Conservation (phyloP, 2,329 filamentous ascomycete species). For the Botryosphaeria dothidea region DNA sequence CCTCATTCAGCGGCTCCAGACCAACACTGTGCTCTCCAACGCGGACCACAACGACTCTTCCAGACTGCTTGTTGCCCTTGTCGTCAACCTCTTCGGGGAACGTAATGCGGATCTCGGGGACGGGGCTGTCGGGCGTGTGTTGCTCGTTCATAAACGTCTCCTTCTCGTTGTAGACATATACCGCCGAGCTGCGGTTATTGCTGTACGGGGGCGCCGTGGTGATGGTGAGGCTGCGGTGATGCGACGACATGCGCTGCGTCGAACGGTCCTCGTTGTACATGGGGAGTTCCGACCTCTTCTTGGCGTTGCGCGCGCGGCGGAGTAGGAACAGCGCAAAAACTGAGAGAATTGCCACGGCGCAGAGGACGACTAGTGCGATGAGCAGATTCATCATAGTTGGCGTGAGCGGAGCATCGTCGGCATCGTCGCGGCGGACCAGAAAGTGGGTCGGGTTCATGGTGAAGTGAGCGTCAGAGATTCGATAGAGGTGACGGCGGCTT, state of each 20-base stretch:
- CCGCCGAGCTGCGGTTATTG: constrained; percentile 54
- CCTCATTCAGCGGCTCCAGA: constrained; percentile 77
- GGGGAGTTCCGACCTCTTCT: constrained; percentile 60
- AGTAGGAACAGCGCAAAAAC: constrained; percentile 70
- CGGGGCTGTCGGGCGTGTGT: constrained; percentile 70
- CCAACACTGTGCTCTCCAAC: constrained; percentile 88
- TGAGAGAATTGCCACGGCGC: constrained; percentile 70
- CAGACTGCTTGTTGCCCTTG: constrained; percentile 74
- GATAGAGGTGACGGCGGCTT: not conserved
- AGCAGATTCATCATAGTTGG: constrained; percentile 72
- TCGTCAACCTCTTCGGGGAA: constrained; percentile 96
- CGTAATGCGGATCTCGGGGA: constrained; percentile 96
- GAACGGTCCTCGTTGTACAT: constrained; percentile 62
- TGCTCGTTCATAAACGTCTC: constrained; percentile 76
- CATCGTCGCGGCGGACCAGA: constrained; percentile 50
- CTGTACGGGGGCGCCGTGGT: constrained; percentile 29
- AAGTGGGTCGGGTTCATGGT: constrained; percentile 47
- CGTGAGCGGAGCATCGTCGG: constrained; percentile 51
- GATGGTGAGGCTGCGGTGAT: constrained; percentile 61
- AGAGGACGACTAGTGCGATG: constrained; percentile 75
- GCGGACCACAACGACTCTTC: constrained; percentile 86
- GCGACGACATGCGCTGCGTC: constrained; percentile 45
- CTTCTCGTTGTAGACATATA: constrained; percentile 79
- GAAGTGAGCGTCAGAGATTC: constrained; percentile 9
- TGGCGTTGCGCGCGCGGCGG: constrained; percentile 61